Evolutionary conservation across 805 yeast species (phyloP).

Genomic region (Wickerhamiella cacticola): DNA sequence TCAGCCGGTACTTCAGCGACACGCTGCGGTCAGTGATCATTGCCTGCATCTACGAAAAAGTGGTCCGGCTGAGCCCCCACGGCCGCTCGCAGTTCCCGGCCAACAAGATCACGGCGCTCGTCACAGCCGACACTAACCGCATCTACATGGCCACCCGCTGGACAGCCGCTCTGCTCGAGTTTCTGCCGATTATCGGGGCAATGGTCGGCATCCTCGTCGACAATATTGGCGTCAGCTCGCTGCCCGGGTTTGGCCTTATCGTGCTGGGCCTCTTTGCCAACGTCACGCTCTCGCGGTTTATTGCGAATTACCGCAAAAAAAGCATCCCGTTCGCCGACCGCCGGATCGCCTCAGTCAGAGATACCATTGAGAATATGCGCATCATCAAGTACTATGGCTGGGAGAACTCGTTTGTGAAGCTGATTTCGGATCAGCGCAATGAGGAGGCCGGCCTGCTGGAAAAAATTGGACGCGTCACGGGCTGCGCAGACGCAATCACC

Average conservation of each 20-base stretch:
- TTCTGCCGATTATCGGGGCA: constrained; percentile 25
- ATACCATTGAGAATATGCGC: constrained; percentile 64
- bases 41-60: constrained; percentile 56
- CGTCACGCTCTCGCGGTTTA: constrained; percentile 37
- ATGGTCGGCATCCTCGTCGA: constrained; percentile 53
- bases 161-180: constrained; percentile 20
- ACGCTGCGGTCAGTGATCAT: constrained; percentile 59
- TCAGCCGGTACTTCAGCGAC: constrained; percentile 55
- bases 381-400: constrained; percentile 82
- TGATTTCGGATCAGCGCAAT: constrained; percentile 45
- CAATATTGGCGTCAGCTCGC: constrained; percentile 59
- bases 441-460: constrained; percentile 53
- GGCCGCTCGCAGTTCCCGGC: constrained; percentile 51
- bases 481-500: constrained; percentile 51
- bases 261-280: constrained; percentile 32
- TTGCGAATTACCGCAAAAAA: constrained; percentile 44
- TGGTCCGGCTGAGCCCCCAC: constrained; percentile 46
- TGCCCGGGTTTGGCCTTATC: constrained; percentile 54
- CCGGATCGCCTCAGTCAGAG: constrained; percentile 67
- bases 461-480: constrained; percentile 53
- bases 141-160: constrained; percentile 41
- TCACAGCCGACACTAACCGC: constrained; percentile 76
- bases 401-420: constrained; percentile 65
- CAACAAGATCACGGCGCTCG: constrained; percentile 60
- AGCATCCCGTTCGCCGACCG: constrained; percentile 59